Percentiles rank a stretch among this genome's conserved stretches.
Conservation (phyloP, 108 stramenopile genomes). For the Conticribra guillardii region DNA sequence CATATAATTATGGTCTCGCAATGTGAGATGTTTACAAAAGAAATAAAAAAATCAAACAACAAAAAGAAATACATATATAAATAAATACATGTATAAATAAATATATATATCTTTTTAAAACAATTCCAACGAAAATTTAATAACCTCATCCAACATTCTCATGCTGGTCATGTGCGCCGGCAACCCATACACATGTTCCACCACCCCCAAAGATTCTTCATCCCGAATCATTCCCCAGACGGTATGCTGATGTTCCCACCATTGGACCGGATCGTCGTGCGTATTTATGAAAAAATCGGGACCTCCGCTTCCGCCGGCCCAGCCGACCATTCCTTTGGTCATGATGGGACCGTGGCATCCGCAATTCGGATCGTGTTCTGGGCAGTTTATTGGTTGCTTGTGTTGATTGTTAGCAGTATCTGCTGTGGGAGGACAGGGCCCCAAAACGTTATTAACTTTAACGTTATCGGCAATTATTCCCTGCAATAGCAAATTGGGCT, state of each 20-base stretch:
- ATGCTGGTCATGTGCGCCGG: slow-evolving; percentile 41
- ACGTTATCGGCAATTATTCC: slow-evolving; percentile 56
- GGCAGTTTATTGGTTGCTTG: slow-evolving; percentile 48
- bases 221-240: slow-evolving; percentile 69
- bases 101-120: slow-evolving; percentile 9
- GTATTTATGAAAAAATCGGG: slow-evolving; percentile 83
- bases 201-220: slow-evolving; percentile 42
- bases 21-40: too few species aligned
- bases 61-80: too few species aligned
- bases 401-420: neutral
- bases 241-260: slow-evolving; percentile 83
- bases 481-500: slow-evolving; percentile 70
- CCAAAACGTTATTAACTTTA: slow-evolving; percentile 31
- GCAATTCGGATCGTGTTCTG: slow-evolving; percentile 66
- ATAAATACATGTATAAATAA: too few species aligned
- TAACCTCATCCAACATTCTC: slow-evolving; percentile 29
- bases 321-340: slow-evolving; percentile 79
- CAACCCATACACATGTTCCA: slow-evolving; percentile 59
- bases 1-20: too few species aligned
- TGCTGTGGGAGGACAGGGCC: slow-evolving; percentile 54
- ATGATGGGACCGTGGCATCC: slow-evolving; percentile 78
- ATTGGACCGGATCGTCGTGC: slow-evolving; percentile 51
- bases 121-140: slow-evolving; percentile 29
- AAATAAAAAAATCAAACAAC: too few species aligned
- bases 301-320: slow-evolving; percentile 74